These are phyloP conservation scores for Microbotryum violaceum DNA, from an alignment of 1,284 basidiomycete species.

Conservation along the genomic window DNA sequence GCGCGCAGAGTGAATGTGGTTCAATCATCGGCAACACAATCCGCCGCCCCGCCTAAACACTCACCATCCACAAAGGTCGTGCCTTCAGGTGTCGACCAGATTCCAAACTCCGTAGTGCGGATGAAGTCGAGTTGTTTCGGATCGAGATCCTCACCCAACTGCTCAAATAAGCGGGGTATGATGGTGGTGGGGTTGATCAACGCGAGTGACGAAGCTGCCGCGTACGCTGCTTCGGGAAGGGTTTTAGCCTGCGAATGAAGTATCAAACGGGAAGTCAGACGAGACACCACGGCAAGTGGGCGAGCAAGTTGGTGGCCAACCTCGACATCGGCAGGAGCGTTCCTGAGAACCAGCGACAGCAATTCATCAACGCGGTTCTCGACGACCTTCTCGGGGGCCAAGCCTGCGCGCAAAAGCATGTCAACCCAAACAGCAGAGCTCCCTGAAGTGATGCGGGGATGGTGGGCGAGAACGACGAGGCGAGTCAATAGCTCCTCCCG, in stretches of 20 bases:
- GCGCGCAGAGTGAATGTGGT: constrained; percentile 5
- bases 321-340: constrained; percentile 2
- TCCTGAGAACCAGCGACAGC: constrained; percentile 39
- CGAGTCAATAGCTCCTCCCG: constrained; percentile 21
- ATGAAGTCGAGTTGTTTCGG: constrained; percentile 54
- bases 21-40: background rate
- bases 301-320: background rate
- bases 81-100: constrained; percentile 77
- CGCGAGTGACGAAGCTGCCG: constrained; percentile 64
- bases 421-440: constrained; percentile 61
- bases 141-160: constrained; percentile 58
- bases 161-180: constrained; percentile 61
- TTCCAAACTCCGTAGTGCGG: constrained; percentile 63
- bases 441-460: constrained; percentile 45
- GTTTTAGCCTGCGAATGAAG: constrained; percentile 30
- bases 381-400: constrained; percentile 61
- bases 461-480: constrained; percentile 64
- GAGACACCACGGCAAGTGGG: background rate
- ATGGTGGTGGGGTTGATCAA: constrained; percentile 66
- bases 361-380: constrained; percentile 49
- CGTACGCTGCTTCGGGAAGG: constrained; percentile 54
- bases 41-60: background rate
- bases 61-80: constrained; percentile 61
- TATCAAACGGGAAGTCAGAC: background rate
- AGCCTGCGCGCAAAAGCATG: constrained; percentile 57